Evolutionary conservation across 768 basidiomycete species (phyloP).

Genomic region (Trametes cinnabarina): DNA sequence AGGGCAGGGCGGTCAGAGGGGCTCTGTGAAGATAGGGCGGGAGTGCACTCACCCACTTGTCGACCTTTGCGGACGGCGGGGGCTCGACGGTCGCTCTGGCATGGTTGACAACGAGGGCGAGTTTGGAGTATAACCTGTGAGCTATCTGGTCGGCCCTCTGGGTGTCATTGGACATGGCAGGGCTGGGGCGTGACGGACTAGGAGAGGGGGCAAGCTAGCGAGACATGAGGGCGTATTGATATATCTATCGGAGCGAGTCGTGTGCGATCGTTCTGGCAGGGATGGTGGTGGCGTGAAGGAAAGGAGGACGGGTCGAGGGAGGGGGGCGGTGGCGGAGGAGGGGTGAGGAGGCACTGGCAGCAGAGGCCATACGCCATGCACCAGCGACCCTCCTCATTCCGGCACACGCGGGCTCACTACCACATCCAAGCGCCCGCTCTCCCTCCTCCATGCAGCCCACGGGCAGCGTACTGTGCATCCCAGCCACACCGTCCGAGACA

Average conservation of each 20-base stretch:
- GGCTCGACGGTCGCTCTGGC: conserved; percentile 62
- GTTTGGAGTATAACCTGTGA: conserved; percentile 79
- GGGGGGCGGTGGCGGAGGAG: neutral
- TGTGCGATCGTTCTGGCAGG: neutral
- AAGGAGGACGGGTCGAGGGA: conserved; percentile 6
- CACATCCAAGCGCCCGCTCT: too few species aligned
- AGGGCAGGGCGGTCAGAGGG: neutral
- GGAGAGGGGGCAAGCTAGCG: neutral
- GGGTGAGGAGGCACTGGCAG: neutral
- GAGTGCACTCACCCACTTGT: conserved; percentile 70
- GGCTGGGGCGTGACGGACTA: conserved; percentile 9
- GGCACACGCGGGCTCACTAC: too few species aligned
- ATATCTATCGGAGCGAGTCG: conserved; percentile 1
- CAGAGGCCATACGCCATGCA: neutral
- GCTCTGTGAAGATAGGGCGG: neutral
- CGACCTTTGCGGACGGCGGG: conserved; percentile 48
- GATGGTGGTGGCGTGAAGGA: conserved; percentile 10
- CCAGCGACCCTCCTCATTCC: conserved; percentile 5
- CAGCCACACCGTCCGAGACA: neutral
- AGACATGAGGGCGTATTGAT: conserved; percentile 28
- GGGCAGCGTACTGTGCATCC: neutral
- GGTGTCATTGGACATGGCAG: conserved; percentile 52
- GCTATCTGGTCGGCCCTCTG: conserved; percentile 84
- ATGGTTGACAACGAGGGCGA: conserved; percentile 70
- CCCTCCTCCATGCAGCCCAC: neutral